These are phyloP conservation scores for Raphidocelis subcapitata DNA, from an alignment of 139 green algal genomes.

Conservation along the genomic window DNA sequence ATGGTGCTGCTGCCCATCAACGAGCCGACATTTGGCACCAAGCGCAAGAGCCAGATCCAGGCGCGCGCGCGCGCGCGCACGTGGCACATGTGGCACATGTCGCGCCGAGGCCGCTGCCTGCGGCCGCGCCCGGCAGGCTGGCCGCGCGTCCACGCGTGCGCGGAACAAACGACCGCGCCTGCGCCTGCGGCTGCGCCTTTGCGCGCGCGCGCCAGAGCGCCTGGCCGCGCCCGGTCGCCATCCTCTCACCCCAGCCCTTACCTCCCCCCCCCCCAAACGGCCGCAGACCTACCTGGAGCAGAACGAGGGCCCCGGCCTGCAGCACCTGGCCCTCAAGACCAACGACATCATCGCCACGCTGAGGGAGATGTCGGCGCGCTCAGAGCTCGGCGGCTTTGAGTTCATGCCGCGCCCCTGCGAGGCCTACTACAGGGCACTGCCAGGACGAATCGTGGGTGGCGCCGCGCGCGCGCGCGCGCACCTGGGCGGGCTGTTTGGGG, in stretches of 20 bases:
- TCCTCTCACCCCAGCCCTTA: no score
- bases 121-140: no score
- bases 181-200: no score
- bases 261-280: no score
- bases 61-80: neutral
- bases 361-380: slow-evolving; percentile 59
- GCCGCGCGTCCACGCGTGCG: no score
- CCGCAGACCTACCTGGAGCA: slow-evolving; percentile 98
- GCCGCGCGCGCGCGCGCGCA: no score
- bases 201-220: no score
- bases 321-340: slow-evolving; percentile 97
- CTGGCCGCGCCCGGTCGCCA: no score
- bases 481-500: no score
- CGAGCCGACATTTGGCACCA: slow-evolving; percentile 93
- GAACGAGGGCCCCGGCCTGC: slow-evolving; percentile 94
- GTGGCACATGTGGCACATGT: no score
- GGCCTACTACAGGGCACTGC: slow-evolving; percentile 81
- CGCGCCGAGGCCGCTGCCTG: neutral
- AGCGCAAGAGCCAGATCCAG: slow-evolving; percentile 79
- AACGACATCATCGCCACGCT: slow-evolving; percentile 90
- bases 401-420: slow-evolving; percentile 64
- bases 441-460: slow-evolving; percentile 32
- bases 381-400: slow-evolving; percentile 66
- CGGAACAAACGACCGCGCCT: no score
- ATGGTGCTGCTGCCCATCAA: slow-evolving; percentile 96